A percentile compares a stretch with the other conserved stretches of the same genome.
Conservation (phyloP, 2,329 filamentous ascomycete species). For the Aspergillus sp. region DNA sequence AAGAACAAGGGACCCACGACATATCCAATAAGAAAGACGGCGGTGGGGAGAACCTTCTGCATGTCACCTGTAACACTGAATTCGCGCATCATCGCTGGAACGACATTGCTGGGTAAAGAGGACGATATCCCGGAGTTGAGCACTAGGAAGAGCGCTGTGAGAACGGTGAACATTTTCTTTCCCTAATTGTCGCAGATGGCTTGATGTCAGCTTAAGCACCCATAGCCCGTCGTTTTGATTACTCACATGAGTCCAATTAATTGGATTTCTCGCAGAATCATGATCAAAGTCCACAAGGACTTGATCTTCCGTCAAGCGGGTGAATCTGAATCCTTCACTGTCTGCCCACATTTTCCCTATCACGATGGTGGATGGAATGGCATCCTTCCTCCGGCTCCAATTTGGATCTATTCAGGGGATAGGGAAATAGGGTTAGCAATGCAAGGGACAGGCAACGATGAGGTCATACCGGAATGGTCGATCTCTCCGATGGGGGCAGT, state of each 20-base stretch:
- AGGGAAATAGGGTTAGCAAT: neutral
- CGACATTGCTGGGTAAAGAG: constrained; percentile 42
- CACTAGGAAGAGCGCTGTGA: constrained; percentile 30
- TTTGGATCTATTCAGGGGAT: neutral
- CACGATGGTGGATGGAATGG: neutral
- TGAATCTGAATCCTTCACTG: neutral
- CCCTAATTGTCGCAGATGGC: neutral
- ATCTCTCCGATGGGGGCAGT: neutral
- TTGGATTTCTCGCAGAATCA: neutral
- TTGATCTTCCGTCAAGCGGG: neutral
- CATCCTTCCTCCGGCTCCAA: neutral
- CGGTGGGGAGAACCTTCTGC: constrained; percentile 38
- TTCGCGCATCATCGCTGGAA: constrained; percentile 38
- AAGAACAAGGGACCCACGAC: constrained; percentile 45
- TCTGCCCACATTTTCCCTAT: neutral
- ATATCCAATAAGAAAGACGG: constrained; percentile 42
- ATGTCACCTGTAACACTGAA: constrained; percentile 30
- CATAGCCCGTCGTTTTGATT: neutral
- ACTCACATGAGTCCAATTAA: neutral
- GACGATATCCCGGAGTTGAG: constrained; percentile 43
- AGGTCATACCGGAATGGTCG: neutral
- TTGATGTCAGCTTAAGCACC: neutral
- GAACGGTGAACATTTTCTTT: constrained; percentile 33
- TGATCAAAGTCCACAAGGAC: constrained; percentile 5
- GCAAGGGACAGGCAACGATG: neutral